Base-by-base conservation (phyloP, 75 land plant species). In the Picea glauca region DNA sequence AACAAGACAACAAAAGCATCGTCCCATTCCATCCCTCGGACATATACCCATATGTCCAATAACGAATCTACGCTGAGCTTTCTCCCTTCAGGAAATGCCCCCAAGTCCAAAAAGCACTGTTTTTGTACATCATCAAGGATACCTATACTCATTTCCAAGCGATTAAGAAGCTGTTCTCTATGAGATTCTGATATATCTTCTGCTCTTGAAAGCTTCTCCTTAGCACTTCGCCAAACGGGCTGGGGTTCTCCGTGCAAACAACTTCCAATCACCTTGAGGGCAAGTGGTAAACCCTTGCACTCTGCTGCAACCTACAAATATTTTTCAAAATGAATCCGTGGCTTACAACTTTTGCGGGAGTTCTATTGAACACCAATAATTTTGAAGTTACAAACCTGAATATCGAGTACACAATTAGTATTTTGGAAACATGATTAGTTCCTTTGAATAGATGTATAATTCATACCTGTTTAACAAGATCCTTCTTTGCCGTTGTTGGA, bases 381-480 rank as follows among this genome's bases (percentile, higher is more conserved):
- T 26, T 26, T 26, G 26, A 26, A 0, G 26, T 26, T 26, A 26
- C 26, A 26, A 26, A 26, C 26, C 0, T 26, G 26, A 26, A 26
- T 26, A 26, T 26, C 26, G 26, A 26, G 26, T 26, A 26, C 26
- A 26, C 0, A 26, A 35, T 1, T 35, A 35, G 2, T 35, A 35
- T 0, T 35, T 35, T 35, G 38, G 38, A 1, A 58, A 2, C 5
- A 14, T 58, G 15, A 58, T 58, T 14, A 14, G 15, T 2, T 58
- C 59, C 59, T 58, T 0, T n/a, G n/a, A n/a, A n/a, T n/a, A n/a
- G n/a, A 1, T 1, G 15, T 2, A 14, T 14, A 9, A 11, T 4
- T 74, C 3, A 0, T 31, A 85, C 89, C 87, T 90, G 83, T 76
- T 82, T 78, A 23, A 88, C 90, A 54, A 88, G 61, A 43, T 72